Base-by-base conservation (phyloP, 2,329 filamentous ascomycete species). In the Alternaria ventricosa region DNA sequence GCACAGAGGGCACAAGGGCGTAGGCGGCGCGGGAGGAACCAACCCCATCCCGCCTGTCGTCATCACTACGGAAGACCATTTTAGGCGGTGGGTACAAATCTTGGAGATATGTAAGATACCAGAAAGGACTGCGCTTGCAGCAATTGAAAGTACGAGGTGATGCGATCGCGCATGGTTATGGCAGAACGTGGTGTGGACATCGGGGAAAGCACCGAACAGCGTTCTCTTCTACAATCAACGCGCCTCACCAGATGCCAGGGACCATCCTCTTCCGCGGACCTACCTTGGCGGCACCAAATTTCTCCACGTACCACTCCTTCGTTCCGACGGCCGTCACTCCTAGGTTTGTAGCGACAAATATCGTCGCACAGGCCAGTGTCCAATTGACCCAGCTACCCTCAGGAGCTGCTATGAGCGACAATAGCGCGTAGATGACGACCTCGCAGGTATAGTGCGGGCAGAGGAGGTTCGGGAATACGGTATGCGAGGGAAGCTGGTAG, bases 381-480 rank as follows among this genome's bases (percentile, higher is more conserved):
- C 83, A 87, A 79, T 97, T 97, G 62, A 93, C 78, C 59, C 87
- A 67, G 30, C 83, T 80, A 11, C 89, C 91, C 8, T 81, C 73
- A 0, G 94, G 94, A 1, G 94, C 93, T 28, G 90, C 89, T 43
- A 91, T 79, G 49, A 96, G 81, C 3, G 93, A 87, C 68, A 99
- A 81, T n/a, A 90, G 87, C 20, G 94, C 76, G 78, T 99, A 98
- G 62, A 97, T 88, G 44, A 91, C 77, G 75, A 92, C 94, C 82
- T 98, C 96, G 74, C 91, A 93, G 4, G 92, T 92, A 80, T 98
- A 99, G 81, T 99, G 96, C 18, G 96, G 94, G 71, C 92, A 96
- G 43, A 97, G 81, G 22, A 96, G 80, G 61, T 85, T 84, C 47
- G 84, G 84, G 79, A 98, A 99, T 61, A 91, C 81, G 3, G 90